Evolutionary conservation across 371 early-diverging fungal genomes (phyloP).

Genomic region (Mucor velutinosus): DNA sequence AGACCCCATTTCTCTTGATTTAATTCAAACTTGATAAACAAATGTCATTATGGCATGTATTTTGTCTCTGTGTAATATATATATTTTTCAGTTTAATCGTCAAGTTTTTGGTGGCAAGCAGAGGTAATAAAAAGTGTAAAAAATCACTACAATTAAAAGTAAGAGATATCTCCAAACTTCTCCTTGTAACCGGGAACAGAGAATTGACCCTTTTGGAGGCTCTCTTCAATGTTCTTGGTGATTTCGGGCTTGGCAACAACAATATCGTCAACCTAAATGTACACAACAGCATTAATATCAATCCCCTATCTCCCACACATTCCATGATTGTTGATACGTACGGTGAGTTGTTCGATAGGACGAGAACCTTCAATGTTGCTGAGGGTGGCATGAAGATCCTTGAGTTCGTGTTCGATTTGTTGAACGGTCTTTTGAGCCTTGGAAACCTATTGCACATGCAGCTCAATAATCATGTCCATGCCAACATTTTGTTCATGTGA

Average conservation of each 20-base stretch:
- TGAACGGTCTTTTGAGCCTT: constrained; percentile 84
- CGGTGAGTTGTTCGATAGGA: constrained; percentile 94
- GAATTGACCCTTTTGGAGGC: constrained; percentile 92
- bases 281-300: neutral
- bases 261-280: constrained; percentile 86
- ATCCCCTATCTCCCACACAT: neutral
- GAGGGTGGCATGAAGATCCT: constrained; percentile 87
- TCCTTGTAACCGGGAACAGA: constrained; percentile 92
- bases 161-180: constrained; percentile 81
- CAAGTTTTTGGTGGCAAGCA: constrained; percentile 1
- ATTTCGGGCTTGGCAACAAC: constrained; percentile 92
- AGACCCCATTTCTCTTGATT: neutral
- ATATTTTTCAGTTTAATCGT: constrained; percentile 12
- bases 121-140: neutral
- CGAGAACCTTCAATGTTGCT: constrained; percentile 93
- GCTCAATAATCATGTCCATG: neutral
- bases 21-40: neutral
- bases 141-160: constrained; percentile 60
- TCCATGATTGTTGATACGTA: constrained; percentile 39
- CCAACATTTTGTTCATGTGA: neutral
- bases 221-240: constrained; percentile 84
- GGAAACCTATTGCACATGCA: constrained; percentile 61
- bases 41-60: neutral
- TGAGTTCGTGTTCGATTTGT: constrained; percentile 85
- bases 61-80: neutral